phyloP scores from a whole-genome alignment of 305 asterid species.

The Rubia balearica region DNA sequence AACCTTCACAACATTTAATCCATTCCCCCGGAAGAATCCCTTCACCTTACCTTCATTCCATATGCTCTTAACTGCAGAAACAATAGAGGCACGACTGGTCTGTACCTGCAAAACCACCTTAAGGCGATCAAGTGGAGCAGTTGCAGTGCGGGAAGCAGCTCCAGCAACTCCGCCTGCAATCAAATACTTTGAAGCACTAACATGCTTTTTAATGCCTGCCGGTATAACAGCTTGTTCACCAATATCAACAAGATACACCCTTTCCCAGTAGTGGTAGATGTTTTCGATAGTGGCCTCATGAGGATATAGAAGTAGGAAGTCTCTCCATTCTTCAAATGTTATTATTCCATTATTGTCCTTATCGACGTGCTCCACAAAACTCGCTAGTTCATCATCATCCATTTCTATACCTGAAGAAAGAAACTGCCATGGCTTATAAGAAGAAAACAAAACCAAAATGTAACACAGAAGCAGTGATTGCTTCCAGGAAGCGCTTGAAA shows the following conservation, averaged over 20 bases:
- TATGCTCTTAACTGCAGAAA: constrained; percentile 51
- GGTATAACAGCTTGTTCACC: constrained; percentile 96
- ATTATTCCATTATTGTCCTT: constrained; percentile 91
- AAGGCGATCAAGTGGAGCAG: constrained; percentile 95
- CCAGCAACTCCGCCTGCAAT: constrained; percentile 99
- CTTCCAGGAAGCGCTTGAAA: constrained; percentile 1
- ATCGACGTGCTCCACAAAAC: constrained; percentile 94
- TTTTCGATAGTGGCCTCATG: constrained; percentile 92
- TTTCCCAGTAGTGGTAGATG: constrained; percentile 84
- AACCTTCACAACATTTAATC: constrained; percentile 83
- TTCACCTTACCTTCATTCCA: constrained; percentile 70
- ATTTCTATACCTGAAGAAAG: constrained; percentile 87
- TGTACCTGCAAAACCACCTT: constrained; percentile 90
- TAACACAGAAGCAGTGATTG: constrained; percentile 2
- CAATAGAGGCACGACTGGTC: constrained; percentile 58
- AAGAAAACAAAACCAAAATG: constrained; percentile 29
- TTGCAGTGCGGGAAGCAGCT: constrained; percentile 87
- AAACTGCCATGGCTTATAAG: constrained; percentile 67
- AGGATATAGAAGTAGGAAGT: constrained; percentile 86
- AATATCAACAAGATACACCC: constrained; percentile 84
- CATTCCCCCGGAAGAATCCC: constrained; percentile 86
- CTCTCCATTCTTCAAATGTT: constrained; percentile 98
- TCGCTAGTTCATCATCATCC: constrained; percentile 85
- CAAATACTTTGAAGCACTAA: constrained; percentile 68
- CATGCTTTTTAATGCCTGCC: constrained; percentile 88